These are phyloP conservation scores for Uronychia setigera DNA, from an alignment of 73 alveolate species.

Conservation along the genomic window DNA sequence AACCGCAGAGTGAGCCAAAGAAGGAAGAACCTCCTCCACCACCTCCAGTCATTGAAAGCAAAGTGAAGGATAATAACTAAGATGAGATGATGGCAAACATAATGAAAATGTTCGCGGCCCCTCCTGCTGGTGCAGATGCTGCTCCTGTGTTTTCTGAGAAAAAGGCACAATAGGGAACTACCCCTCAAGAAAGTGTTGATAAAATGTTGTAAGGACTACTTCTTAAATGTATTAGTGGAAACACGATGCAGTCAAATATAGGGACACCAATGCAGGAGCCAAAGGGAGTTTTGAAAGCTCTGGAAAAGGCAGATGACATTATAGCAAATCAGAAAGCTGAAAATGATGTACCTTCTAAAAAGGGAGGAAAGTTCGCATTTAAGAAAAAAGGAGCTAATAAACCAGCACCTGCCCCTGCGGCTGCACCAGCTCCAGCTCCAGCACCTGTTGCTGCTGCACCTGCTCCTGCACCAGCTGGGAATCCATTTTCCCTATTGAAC, in stretches of 20 bases:
- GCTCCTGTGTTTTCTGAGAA: too few species aligned
- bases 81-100: neutral
- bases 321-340: neutral
- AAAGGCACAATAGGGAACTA: neutral
- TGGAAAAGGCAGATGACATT: neutral
- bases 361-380: neutral
- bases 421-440: too few species aligned
- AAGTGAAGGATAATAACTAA: neutral
- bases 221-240: neutral
- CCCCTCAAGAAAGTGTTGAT: neutral
- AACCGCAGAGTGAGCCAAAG: neutral
- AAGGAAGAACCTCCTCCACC: neutral
- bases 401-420: too few species aligned
- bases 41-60: neutral
- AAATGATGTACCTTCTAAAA: neutral
- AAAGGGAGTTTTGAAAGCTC: neutral
- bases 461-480: too few species aligned
- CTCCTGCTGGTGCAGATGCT: neutral
- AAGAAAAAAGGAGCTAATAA: neutral
- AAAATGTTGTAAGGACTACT: neutral
- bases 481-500: too few species aligned
- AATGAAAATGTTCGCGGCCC: neutral
- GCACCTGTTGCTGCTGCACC: too few species aligned
- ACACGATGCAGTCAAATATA: neutral
- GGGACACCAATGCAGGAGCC: neutral